A percentile compares a stretch with the other conserved stretches of the same genome.
Conservation (phyloP, 2,329 filamentous ascomycete species). For the Ophiostoma novo-ulmi region DNA sequence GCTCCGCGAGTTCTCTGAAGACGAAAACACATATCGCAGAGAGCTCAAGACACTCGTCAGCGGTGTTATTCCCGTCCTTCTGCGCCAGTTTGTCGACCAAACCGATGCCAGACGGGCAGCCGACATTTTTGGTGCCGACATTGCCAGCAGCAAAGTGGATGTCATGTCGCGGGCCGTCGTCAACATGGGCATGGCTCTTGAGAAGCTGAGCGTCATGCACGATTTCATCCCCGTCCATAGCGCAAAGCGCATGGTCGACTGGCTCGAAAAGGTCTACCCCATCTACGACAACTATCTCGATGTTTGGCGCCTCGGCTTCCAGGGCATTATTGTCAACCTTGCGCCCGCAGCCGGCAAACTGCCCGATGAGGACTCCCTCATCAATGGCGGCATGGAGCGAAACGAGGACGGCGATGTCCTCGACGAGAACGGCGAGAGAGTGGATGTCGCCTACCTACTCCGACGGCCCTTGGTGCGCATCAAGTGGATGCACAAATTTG, state of each 20-base stretch:
- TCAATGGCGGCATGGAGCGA: conserved; percentile 51
- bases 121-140: conserved; percentile 60
- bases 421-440: conserved; percentile 75
- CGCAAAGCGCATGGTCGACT: conserved; percentile 65
- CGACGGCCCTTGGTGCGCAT: conserved; percentile 83
- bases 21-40: conserved; percentile 82
- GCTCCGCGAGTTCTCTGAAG: conserved; percentile 71
- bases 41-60: conserved; percentile 91
- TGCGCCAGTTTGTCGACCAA: conserved; percentile 76
- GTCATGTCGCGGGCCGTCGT: conserved; percentile 79
- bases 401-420: conserved; percentile 62
- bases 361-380: conserved; percentile 57
- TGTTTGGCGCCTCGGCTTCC: conserved; percentile 88
- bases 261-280: conserved; percentile 72
- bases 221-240: conserved; percentile 72
- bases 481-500: conserved; percentile 79
- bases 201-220: conserved; percentile 76
- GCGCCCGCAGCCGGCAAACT: conserved; percentile 56
- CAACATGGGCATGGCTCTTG: conserved; percentile 85
- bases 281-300: conserved; percentile 82
- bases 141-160: conserved; percentile 49
- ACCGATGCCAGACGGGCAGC: conserved; percentile 55
- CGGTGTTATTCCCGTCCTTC: conserved; percentile 86
- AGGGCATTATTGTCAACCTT: conserved; percentile 89
- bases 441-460: conserved; percentile 88